Evolutionary conservation across 305 asterid genomes (phyloP).

Genomic region (Striga hermonthica): DNA sequence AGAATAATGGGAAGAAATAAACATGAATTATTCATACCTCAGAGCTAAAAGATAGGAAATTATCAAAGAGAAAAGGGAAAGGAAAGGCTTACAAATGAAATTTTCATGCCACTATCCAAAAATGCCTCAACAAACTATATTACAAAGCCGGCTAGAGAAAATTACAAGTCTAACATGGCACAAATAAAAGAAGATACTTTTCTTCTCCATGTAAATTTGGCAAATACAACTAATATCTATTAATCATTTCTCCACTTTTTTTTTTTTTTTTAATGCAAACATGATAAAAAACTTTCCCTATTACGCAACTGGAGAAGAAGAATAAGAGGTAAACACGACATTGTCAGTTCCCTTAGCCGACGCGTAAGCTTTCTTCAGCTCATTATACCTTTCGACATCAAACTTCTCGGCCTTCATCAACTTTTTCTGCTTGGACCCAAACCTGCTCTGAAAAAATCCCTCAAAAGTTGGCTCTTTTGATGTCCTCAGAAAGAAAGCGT

Average conservation of each 20-base stretch:
- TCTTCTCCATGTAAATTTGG: not conserved
- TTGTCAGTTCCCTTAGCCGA: not conserved
- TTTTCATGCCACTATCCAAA: too few species aligned
- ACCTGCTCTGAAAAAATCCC: constrained; percentile 78
- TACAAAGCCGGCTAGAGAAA: not conserved
- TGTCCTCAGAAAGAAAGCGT: constrained; percentile 70
- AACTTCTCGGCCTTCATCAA: constrained; percentile 55
- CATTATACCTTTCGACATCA: constrained; percentile 55
- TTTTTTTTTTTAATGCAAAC: not conserved
- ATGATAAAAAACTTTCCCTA: not conserved
- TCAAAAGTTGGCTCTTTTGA: constrained; percentile 83
- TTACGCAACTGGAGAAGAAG: not conserved
- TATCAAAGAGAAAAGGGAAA: too few species aligned
- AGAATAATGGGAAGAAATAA: too few species aligned
- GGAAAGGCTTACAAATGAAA: too few species aligned
- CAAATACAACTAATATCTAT: not conserved
- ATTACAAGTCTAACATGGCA: not conserved
- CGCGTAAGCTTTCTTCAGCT: constrained; percentile 47
- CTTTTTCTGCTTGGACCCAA: constrained; percentile 55
- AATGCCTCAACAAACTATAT: too few species aligned
- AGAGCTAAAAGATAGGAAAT: too few species aligned
- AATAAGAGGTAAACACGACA: not conserved
- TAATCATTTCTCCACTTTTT: too few species aligned
- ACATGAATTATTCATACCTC: too few species aligned
- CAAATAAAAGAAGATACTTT: not conserved